These are phyloP conservation scores for Fusarium sp. DNA, from an alignment of 2,329 filamentous ascomycete species.

Conservation along the genomic window DNA sequence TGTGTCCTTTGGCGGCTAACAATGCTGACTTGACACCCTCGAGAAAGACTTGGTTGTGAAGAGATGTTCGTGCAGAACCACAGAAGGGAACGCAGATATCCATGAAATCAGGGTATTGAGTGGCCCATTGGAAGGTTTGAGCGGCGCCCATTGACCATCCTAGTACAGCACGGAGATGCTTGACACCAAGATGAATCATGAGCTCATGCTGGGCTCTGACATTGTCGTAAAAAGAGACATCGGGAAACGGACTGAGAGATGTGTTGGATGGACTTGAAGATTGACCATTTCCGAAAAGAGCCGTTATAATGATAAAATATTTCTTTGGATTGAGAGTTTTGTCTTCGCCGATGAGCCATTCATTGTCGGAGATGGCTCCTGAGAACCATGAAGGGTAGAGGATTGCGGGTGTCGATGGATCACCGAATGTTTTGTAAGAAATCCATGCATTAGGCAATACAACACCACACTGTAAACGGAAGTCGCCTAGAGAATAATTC, in stretches of 20 bases:
- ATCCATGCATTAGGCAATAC: conserved; percentile 73
- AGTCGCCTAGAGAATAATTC: conserved; percentile 71
- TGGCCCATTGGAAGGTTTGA: conserved; percentile 65
- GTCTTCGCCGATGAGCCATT: conserved; percentile 77
- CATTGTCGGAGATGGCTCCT: conserved; percentile 73
- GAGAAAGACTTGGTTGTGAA: conserved; percentile 67
- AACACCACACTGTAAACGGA: conserved; percentile 73
- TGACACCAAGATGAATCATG: conserved; percentile 58
- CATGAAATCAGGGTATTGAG: conserved; percentile 62
- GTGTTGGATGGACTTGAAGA: conserved; percentile 66
- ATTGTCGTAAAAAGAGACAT: conserved; percentile 62
- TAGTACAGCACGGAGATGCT: conserved; percentile 59
- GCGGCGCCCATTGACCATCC: conserved; percentile 70
- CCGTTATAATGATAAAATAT: conserved; percentile 64
- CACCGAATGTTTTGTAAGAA: conserved; percentile 82
- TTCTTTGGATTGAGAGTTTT: conserved; percentile 71
- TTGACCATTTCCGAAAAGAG: conserved; percentile 65
- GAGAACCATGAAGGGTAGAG: conserved; percentile 83
- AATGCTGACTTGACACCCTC: conserved; percentile 65
- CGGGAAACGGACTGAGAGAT: conserved; percentile 56
- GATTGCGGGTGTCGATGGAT: conserved; percentile 71
- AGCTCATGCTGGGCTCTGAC: conserved; percentile 62
- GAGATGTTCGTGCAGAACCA: conserved; percentile 62
- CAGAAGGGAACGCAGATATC: conserved; percentile 62
- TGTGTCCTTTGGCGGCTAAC: conserved; percentile 54